Conservation (phyloP, 257 asterid genomes). For the Nicotiana tomentosiformis region DNA sequence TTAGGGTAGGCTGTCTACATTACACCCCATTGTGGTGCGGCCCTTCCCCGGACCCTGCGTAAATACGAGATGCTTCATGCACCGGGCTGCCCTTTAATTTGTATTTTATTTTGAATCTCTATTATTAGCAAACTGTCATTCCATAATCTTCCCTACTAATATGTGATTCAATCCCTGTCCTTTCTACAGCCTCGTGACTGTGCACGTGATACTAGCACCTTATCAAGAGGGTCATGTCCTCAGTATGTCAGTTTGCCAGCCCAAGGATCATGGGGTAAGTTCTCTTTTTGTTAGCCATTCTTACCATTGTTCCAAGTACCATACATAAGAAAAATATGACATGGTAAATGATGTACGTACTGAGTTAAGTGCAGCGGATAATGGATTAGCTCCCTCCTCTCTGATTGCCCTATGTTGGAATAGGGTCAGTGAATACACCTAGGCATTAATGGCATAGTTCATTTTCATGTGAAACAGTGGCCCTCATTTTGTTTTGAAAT, state of each 20-base stretch:
- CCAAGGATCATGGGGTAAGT: slow-evolving; percentile 41
- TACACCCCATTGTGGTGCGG: no score
- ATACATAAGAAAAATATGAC: not conserved
- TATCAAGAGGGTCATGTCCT: slow-evolving; percentile 51
- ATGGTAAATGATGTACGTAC: not conserved
- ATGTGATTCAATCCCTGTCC: not conserved
- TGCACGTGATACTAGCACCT: not conserved
- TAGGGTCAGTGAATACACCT: not conserved
- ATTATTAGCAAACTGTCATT: not conserved
- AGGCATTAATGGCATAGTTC: not conserved
- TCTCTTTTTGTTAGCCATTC: not conserved
- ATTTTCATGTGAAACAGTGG: not conserved
- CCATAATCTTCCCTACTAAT: not conserved
- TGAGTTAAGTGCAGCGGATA: not conserved
- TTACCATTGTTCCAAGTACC: not conserved
- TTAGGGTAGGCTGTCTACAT: no score
- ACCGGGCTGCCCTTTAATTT: no score
- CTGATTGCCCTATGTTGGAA: not conserved
- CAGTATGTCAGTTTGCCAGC: slow-evolving; percentile 67
- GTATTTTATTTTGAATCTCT: not conserved
- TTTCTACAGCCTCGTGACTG: slow-evolving; percentile 14
- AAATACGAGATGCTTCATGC: no score
- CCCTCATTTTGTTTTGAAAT: not conserved
- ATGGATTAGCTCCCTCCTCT: not conserved
- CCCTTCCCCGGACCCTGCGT: no score